Conservation (phyloP, 257 asterid species). For the Thymus quinquecostatus region DNA sequence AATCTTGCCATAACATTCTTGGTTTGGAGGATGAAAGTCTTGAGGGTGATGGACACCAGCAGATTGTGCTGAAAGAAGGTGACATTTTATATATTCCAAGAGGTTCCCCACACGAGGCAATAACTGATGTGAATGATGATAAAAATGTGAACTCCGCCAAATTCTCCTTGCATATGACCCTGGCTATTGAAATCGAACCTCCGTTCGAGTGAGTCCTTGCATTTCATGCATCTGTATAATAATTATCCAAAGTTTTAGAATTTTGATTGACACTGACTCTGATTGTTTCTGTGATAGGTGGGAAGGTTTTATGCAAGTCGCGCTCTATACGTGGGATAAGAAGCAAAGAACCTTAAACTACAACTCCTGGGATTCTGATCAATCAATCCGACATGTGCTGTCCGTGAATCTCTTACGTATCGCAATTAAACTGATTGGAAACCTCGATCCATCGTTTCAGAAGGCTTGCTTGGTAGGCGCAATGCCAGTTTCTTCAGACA, state of each 20-base stretch:
- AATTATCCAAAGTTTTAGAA: no score
- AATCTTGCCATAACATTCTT: slow-evolving; percentile 33
- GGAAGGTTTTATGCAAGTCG: slow-evolving; percentile 83
- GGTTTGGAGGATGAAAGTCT: slow-evolving; percentile 34
- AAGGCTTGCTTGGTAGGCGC: slow-evolving; percentile 85
- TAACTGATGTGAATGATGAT: slow-evolving; percentile 43
- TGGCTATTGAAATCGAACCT: slow-evolving; percentile 83
- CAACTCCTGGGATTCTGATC: slow-evolving; percentile 31
- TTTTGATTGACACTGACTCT: not conserved
- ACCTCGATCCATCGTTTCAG: slow-evolving; percentile 56
- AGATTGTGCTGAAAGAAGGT: slow-evolving; percentile 69
- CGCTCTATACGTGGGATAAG: slow-evolving; percentile 55
- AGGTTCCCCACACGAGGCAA: slow-evolving; percentile 81
- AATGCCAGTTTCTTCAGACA: slow-evolving; percentile 37
- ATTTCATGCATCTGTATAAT: not conserved
- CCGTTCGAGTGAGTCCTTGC: slow-evolving; percentile 75
- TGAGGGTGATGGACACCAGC: slow-evolving; percentile 36
- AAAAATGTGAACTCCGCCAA: slow-evolving; percentile 33
- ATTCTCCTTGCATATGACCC: slow-evolving; percentile 81
- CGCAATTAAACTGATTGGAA: slow-evolving; percentile 59
- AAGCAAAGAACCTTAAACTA: slow-evolving; percentile 37
- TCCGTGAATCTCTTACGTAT: slow-evolving; percentile 57
- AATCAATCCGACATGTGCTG: slow-evolving; percentile 29
- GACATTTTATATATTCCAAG: slow-evolving; percentile 82
- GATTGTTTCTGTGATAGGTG: slow-evolving; percentile 53